Conservation (phyloP, 805 yeast species). For the Zygotorulaspora chibaensis region DNA sequence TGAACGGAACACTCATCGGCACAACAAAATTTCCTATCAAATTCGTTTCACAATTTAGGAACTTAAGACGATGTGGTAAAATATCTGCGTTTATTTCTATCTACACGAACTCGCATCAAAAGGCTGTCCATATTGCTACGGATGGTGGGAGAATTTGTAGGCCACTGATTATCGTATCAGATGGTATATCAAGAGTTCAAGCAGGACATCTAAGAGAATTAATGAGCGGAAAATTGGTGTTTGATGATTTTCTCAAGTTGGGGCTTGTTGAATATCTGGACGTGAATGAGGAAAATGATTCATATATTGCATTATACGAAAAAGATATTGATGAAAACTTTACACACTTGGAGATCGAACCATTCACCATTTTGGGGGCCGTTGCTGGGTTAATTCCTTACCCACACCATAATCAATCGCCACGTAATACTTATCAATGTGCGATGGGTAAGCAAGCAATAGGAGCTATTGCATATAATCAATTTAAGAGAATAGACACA, state of each 20-base stretch:
- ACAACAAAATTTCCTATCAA: conserved; percentile 81
- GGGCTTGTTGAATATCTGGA: conserved; percentile 95
- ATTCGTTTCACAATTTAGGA: conserved; percentile 76
- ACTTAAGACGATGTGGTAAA: conserved; percentile 75
- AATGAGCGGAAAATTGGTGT: conserved; percentile 67
- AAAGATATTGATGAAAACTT: conserved; percentile 49
- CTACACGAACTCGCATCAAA: conserved; percentile 83
- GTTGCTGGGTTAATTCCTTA: conserved; percentile 98
- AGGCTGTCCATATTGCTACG: conserved; percentile 94
- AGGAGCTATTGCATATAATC: conserved; percentile 97
- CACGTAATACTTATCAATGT: conserved; percentile 98
- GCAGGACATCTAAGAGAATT: conserved; percentile 64
- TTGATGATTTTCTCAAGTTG: conserved; percentile 80
- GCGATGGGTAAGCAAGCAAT: conserved; percentile 99
- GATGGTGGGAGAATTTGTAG: conserved; percentile 99
- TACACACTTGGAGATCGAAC: conserved; percentile 94
- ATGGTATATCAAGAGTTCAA: conserved; percentile 64
- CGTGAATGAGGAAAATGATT: conserved; percentile 95
- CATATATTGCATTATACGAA: conserved; percentile 87
- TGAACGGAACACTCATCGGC: conserved; percentile 94
- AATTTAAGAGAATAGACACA: conserved; percentile 92
- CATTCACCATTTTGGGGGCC: conserved; percentile 96
- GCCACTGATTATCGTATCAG: conserved; percentile 83
- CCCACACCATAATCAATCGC: conserved; percentile 99
- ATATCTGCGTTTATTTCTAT: conserved; percentile 89